A percentile compares a stretch with the other conserved stretches of the same genome.
Evolutionary conservation across 2,329 filamentous ascomycete genomes (phyloP).

Genomic region (Fusarium caatingaense): DNA sequence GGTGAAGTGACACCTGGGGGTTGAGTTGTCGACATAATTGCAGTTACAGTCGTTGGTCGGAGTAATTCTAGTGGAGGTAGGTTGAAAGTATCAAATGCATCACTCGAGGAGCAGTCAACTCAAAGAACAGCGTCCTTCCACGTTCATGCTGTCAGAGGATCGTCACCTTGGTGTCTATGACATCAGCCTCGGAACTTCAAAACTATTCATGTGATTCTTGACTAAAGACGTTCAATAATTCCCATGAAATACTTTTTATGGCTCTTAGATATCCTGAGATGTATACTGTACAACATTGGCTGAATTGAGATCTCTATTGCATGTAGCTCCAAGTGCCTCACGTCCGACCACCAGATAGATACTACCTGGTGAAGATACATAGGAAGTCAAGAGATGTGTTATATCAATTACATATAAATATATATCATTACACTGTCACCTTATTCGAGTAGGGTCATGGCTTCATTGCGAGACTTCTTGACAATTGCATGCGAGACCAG

Average conservation of each 20-base stretch:
- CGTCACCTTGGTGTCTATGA: constrained; percentile 14
- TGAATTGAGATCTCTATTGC: neutral
- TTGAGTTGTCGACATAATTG: neutral
- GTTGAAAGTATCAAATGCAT: neutral
- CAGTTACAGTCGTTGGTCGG: neutral
- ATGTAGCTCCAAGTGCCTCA: neutral
- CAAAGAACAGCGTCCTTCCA: too few species aligned
- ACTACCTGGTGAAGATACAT: too few species aligned
- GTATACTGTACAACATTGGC: neutral
- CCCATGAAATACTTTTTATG: neutral
- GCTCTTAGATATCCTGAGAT: neutral
- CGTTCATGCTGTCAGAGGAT: constrained; percentile 18
- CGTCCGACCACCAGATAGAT: too few species aligned
- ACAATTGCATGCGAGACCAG: neutral
- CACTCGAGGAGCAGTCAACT: neutral
- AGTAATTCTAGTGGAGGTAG: neutral
- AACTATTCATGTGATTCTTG: neutral
- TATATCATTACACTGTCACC: accelerated
- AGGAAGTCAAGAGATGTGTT: too few species aligned
- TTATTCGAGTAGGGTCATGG: neutral
- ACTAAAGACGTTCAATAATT: neutral
- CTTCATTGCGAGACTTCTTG: neutral
- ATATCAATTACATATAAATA: neutral
- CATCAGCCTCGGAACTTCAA: constrained; percentile 3
- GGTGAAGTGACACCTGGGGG: constrained; percentile 10